Evolutionary conservation across 2,329 filamentous ascomycete species (phyloP).

Genomic region (Leptographium wingfieldii): DNA sequence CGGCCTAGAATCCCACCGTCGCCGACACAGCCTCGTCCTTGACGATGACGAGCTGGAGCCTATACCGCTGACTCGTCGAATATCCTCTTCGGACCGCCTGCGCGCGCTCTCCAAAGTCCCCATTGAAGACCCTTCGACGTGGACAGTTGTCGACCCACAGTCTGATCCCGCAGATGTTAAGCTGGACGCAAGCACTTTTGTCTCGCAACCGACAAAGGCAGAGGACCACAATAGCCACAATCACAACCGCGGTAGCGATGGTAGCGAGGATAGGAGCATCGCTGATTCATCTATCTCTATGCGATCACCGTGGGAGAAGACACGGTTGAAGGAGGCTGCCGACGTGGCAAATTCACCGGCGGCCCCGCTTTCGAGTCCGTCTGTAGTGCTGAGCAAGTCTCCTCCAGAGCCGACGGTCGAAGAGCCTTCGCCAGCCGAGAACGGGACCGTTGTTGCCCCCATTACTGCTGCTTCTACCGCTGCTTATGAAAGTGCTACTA

Average conservation of each 20-base stretch:
- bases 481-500: background rate
- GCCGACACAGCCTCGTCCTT: constrained; percentile 15
- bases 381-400: background rate
- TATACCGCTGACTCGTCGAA: constrained; percentile 21
- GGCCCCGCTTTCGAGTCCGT: background rate
- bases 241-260: background rate
- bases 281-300: background rate
- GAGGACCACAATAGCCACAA: background rate
- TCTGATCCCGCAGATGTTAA: constrained; percentile 1
- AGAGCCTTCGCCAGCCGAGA: background rate
- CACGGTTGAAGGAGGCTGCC: background rate
- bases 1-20: background rate
- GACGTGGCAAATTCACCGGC: background rate
- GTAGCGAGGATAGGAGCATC: background rate
- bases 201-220: background rate
- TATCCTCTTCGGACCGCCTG: constrained; percentile 25
- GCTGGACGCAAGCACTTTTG: background rate
- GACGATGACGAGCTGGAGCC: constrained; percentile 19
- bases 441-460: background rate
- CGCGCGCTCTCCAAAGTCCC: constrained; percentile 23
- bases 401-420: background rate
- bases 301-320: background rate
- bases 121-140: constrained; percentile 21
- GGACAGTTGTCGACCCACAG: constrained; percentile 21
- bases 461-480: background rate